Percentiles rank a stretch among this genome's conserved stretches.
phyloP scores from a whole-genome alignment of 768 basidiomycete species.

The Boletellus emodensis region DNA sequence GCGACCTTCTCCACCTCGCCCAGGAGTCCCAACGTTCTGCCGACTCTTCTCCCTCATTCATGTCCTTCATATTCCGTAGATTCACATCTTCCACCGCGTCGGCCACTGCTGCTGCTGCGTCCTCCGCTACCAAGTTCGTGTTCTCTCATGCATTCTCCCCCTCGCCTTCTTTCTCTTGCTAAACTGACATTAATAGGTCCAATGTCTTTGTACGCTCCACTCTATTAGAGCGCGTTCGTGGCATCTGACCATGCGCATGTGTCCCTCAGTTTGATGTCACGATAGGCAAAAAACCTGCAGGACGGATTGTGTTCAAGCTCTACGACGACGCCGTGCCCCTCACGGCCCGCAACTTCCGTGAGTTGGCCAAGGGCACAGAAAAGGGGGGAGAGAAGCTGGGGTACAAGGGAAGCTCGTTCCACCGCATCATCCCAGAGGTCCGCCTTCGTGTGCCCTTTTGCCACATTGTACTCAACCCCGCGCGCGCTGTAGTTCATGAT shows the following conservation, averaged over 20 bases:
- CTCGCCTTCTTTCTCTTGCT: not conserved
- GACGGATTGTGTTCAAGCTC: slow-evolving; percentile 78
- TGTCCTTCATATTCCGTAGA: slow-evolving; percentile 50
- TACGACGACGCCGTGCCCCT: slow-evolving; percentile 80
- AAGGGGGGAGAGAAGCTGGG: slow-evolving; percentile 55
- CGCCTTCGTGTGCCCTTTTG: slow-evolving; percentile 9
- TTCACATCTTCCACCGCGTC: slow-evolving; percentile 48
- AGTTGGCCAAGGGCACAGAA: slow-evolving; percentile 54
- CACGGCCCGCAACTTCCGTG: slow-evolving; percentile 79
- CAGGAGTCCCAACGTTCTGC: slow-evolving; percentile 9
- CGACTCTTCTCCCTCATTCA: slow-evolving; percentile 25
- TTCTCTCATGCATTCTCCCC: not conserved
- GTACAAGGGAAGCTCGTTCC: slow-evolving; percentile 67
- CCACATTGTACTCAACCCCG: not conserved
- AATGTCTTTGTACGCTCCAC: slow-evolving; percentile 33
- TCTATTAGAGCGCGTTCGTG: not conserved
- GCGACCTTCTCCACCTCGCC: slow-evolving; percentile 17
- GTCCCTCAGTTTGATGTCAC: slow-evolving; percentile 54
- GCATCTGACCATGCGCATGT: not conserved
- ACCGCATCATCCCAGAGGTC: slow-evolving; percentile 67
- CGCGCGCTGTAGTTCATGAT: slow-evolving; percentile 60
- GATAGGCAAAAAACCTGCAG: slow-evolving; percentile 56
- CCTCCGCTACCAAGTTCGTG: slow-evolving; percentile 16
- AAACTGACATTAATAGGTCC: slow-evolving; percentile 6
- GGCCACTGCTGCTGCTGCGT: slow-evolving; percentile 12